A percentile compares a stretch with the other conserved stretches of the same genome.
These are phyloP conservation scores for Pyrus hybrid DNA, from an alignment of 331 rosid genomes.

Conservation along the genomic window DNA sequence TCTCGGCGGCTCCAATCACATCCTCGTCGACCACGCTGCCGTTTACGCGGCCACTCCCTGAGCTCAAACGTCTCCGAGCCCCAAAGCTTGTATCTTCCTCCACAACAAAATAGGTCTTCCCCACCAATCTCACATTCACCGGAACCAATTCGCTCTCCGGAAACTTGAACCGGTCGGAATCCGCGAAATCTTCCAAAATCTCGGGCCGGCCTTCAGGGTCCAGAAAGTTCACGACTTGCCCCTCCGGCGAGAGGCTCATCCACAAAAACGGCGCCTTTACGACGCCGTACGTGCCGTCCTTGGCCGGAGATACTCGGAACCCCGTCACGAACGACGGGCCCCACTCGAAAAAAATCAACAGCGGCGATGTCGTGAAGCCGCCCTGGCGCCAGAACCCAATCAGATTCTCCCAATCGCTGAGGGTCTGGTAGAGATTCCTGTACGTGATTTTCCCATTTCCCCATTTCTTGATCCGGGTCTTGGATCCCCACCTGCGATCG, in stretches of 20 bases:
- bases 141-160: conserved; percentile 44
- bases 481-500: conserved; percentile 83
- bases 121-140: conserved; percentile 59
- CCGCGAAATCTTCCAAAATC: conserved; percentile 7
- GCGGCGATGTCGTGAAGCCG: conserved; percentile 43
- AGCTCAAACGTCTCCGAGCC: conserved; percentile 38
- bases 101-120: conserved; percentile 62
- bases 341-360: conserved; percentile 83
- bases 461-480: conserved; percentile 66
- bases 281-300: conserved; percentile 38
- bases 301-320: conserved; percentile 63
- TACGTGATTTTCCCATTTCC: conserved; percentile 43
- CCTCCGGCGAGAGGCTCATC: conserved; percentile 59
- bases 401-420: conserved; percentile 60
- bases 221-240: conserved; percentile 41
- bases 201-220: conserved; percentile 55
- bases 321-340: conserved; percentile 51
- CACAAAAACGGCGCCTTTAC: conserved; percentile 57
- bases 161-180: conserved; percentile 12
- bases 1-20: conserved; percentile 15
- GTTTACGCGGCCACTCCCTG: conserved; percentile 24
- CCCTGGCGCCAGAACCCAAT: conserved; percentile 95
- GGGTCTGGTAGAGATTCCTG: conserved; percentile 55
- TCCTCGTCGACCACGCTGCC: conserved; percentile 39
- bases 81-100: conserved; percentile 58